Evolutionary conservation across 2,329 filamentous ascomycete species (phyloP).

Genomic region (Phialophora expanda): DNA sequence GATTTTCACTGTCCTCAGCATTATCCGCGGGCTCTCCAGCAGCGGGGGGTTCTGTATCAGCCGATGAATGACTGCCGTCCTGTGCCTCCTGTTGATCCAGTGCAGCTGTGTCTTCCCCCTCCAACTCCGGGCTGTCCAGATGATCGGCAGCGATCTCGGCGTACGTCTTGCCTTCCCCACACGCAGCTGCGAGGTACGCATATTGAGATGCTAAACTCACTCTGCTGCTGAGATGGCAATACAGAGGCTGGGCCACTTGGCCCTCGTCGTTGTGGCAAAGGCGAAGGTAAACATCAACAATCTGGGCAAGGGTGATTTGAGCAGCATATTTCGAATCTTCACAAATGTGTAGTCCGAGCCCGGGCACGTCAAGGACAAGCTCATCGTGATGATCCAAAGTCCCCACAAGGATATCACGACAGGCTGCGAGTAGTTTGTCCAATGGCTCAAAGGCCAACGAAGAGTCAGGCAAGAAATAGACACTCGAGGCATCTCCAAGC

Average conservation of each 20-base stretch:
- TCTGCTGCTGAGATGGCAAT: constrained; percentile 61
- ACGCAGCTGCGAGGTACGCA: constrained; percentile 58
- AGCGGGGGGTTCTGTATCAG: not conserved
- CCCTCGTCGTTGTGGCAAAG: constrained; percentile 65
- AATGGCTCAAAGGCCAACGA: constrained; percentile 60
- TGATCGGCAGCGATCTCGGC: constrained; percentile 50
- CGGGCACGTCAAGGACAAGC: constrained; percentile 61
- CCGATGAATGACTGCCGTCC: not conserved
- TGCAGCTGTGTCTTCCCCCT: constrained; percentile 13
- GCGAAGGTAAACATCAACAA: constrained; percentile 64
- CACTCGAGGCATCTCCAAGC: constrained; percentile 57
- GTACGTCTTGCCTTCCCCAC: constrained; percentile 62
- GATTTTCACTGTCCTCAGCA: not conserved
- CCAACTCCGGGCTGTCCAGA: constrained; percentile 28
- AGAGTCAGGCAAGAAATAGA: constrained; percentile 63
- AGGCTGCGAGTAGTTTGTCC: constrained; percentile 61
- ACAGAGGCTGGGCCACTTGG: constrained; percentile 60
- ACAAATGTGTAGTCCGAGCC: constrained; percentile 60
- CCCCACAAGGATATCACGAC: constrained; percentile 58
- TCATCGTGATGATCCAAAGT: constrained; percentile 63
- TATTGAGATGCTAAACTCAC: constrained; percentile 61
- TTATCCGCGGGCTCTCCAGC: not conserved
- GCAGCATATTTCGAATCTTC: constrained; percentile 60
- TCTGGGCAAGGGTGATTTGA: constrained; percentile 59
- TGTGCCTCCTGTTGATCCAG: constrained; percentile 12